Base-by-base conservation (phyloP, 2,329 filamentous ascomycete species). In the Sclerotinia minor region DNA sequence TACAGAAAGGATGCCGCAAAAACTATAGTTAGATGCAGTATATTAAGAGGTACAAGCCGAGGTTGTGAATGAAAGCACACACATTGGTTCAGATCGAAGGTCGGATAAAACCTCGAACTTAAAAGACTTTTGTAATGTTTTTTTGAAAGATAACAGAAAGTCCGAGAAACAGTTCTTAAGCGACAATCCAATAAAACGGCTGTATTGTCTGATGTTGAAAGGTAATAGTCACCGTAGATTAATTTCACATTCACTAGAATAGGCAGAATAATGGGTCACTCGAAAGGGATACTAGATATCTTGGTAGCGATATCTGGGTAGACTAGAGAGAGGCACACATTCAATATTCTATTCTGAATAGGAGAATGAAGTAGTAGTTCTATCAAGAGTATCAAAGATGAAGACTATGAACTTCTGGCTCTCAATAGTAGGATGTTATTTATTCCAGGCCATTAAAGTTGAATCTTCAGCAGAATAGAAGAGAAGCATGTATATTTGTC, bases 231-330 rank as follows among this genome's bases (percentile, higher is more conserved):
- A 19, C 32, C 6, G 24, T 38, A 35, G 17, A 24, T 50, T 38
- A 15, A 24, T 52, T n/a, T 50, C 9, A 50, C 11, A 50, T 63
- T 61, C 32, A 63, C 45, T 21, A 63, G 32, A 19, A 50, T 41
- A 5, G 15, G 24, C 5, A 17, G 38, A 15, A 41, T 15, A 15
- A 13, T 15, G 38, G 24, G 38, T 38, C 45, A 50, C 59, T 38
- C 8, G 7, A 38, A 21, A 17, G 13, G 6, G 6, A 19, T 5
- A 6, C 29, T 38, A 17, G 52, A 49, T n/a, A 41, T 8, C 38
- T 41, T 13, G 21, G 11, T 50, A 6, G 21, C 35, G 29, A 35
- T 50, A 21, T 0, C 4, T 8, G 3, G 17, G 24, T 2, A 17
- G 2, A 1, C 4, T 7, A 38, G 15, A 19, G 47, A 61, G 29